These are phyloP conservation scores for Trebouxia gelatinosa DNA, from an alignment of 163 green algal genomes.

Conservation along the genomic window DNA sequence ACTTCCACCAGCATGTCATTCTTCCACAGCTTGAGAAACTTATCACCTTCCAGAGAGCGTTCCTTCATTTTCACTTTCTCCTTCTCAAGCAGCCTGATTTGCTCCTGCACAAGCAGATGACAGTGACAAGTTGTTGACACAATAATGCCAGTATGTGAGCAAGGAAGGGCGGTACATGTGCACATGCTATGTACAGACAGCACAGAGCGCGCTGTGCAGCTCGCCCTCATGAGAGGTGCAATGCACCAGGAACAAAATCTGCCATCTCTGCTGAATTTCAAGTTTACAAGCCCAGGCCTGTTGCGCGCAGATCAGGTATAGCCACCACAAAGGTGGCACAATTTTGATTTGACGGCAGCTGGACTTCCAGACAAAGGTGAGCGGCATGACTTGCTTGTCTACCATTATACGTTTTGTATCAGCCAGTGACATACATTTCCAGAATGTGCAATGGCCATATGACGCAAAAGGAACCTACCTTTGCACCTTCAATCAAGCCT, in stretches of 20 bases:
- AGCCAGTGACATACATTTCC: background rate
- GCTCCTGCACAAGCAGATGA: background rate
- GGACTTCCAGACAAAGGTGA: background rate
- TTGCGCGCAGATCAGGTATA: too few species aligned
- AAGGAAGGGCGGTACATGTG: too few species aligned
- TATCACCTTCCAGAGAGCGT: background rate
- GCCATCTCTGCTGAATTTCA: too few species aligned
- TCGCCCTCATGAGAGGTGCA: too few species aligned
- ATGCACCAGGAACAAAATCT: too few species aligned
- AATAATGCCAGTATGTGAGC: too few species aligned
- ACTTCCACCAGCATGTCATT: background rate
- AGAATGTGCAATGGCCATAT: too few species aligned
- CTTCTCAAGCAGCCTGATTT: background rate
- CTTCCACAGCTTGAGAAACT: background rate
- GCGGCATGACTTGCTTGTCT: background rate
- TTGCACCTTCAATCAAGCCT: background rate
- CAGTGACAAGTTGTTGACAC: too few species aligned
- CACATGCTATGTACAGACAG: background rate
- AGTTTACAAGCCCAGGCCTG: too few species aligned
- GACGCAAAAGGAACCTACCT: background rate
- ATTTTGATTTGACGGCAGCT: too few species aligned
- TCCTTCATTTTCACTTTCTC: background rate
- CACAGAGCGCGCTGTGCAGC: background rate
- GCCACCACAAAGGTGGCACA: too few species aligned
- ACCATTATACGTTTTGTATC: background rate